Base-by-base conservation (phyloP, 441 rosid species). In the Mallotus japonicus region DNA sequence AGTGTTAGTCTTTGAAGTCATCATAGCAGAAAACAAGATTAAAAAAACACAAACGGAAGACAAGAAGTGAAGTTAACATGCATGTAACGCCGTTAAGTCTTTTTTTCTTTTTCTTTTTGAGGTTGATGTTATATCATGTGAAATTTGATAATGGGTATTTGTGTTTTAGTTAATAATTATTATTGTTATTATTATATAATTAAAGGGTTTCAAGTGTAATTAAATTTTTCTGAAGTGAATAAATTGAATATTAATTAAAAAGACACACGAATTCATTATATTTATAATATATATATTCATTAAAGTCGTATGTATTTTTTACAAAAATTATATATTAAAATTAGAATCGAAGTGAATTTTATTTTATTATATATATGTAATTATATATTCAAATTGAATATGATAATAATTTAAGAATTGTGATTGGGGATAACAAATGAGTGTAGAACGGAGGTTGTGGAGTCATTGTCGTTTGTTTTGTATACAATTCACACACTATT, bases 1-100 rank as follows among this genome's bases (percentile, higher is more conserved):
- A 80, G 88, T 28, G 97, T 92, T 15, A 88, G 78, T 75, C 75
- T 94, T 19, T 91, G 79, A 85, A 74, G 76, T 37, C 40, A 37
- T 37, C 0, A 67, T 9, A 20, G 19, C 65, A 40, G 24, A 51
- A 24, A 6, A 53, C 32, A 32, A 56, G 12, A 34, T 6, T 8
- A 20, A 20, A 14, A 14, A 46, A 69, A 54, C 60, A 69, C 71
- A 64, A 24, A 80, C 69, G 10, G 78, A 72, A 13, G 83, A 74
- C 19, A 72, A 77, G 66, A 65, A 6, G 40, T 37, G 6, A 37
- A 15, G 34, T 47, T 49, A 5, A n/a, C 68, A 32, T 15, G 72
- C 56, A 37, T 60, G 46, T 73, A 62, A 80, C 77, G 80, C 80
- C 78, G 80, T 81, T 65, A 79, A 79, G 19, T 37, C 28, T 24